phyloP scores from a whole-genome alignment of 1,284 basidiomycete species.

The Trametes pubescens region DNA sequence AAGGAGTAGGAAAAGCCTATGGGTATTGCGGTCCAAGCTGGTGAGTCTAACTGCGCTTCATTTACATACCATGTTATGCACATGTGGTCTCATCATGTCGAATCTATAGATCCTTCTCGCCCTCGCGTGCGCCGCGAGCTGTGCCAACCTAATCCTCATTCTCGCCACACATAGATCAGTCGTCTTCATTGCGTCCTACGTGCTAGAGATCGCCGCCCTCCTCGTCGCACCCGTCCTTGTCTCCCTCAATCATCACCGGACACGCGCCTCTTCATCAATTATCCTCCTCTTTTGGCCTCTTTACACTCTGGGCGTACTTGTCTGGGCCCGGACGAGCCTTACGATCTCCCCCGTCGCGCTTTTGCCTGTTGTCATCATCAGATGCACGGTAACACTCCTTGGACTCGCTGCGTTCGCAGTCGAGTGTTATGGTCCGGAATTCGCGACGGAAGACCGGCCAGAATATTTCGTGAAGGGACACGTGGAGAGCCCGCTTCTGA shows the following conservation, averaged over 20 bases:
- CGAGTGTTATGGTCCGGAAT: slow-evolving; percentile 80
- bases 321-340: slow-evolving; percentile 73
- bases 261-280: slow-evolving; percentile 77
- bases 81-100: slow-evolving; percentile 11
- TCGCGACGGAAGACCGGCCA: slow-evolving; percentile 47
- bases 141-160: slow-evolving; percentile 48
- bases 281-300: slow-evolving; percentile 88
- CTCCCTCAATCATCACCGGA: slow-evolving; percentile 80
- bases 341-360: slow-evolving; percentile 39
- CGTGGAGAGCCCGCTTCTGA: slow-evolving; percentile 76
- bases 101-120: slow-evolving; percentile 52
- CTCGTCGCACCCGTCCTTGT: slow-evolving; percentile 57
- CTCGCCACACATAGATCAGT: slow-evolving; percentile 50
- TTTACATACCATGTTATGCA: slow-evolving; percentile 1
- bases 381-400: slow-evolving; percentile 55
- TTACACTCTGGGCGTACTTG: slow-evolving; percentile 60
- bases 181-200: slow-evolving; percentile 61
- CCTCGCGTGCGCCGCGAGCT: slow-evolving; percentile 52
- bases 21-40: slow-evolving; percentile 66
- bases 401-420: slow-evolving; percentile 68
- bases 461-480: slow-evolving; percentile 50
- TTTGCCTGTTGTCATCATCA: slow-evolving; percentile 54
- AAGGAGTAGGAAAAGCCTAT: slow-evolving; percentile 49
- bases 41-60: slow-evolving; percentile 52
- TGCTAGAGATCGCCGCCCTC: slow-evolving; percentile 66